phyloP scores from a whole-genome alignment of 2,329 filamentous ascomycete species.

The Sclerotinia nivalis region DNA sequence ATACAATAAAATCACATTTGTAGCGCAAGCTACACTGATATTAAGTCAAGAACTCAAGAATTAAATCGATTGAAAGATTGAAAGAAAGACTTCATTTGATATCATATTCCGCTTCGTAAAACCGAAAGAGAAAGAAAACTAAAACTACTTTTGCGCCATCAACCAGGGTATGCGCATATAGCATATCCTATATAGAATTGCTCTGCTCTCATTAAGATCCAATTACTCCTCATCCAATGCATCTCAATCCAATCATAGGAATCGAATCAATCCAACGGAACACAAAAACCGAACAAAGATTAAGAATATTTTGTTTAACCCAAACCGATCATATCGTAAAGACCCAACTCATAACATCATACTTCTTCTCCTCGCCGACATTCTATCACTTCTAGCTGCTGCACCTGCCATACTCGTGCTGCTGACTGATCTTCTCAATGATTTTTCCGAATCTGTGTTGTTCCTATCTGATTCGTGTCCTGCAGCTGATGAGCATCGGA shows the following conservation, averaged over 20 bases:
- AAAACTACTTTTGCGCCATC: slow-evolving; percentile 16
- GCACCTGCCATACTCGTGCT: slow-evolving; percentile 27
- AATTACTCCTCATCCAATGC: slow-evolving; percentile 11
- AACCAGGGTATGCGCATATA: background rate
- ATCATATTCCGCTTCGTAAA: slow-evolving; percentile 37
- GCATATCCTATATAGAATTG: slow-evolving; percentile 16
- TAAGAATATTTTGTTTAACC: slow-evolving; percentile 19
- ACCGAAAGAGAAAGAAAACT: slow-evolving; percentile 20
- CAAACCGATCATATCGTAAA: slow-evolving; percentile 21
- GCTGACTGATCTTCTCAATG: slow-evolving; percentile 31
- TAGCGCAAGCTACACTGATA: slow-evolving; percentile 14
- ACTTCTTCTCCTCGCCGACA: slow-evolving; percentile 40
- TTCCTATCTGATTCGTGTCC: slow-evolving; percentile 26
- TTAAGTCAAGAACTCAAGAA: background rate
- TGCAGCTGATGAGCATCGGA: slow-evolving; percentile 27
- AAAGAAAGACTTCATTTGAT: slow-evolving; percentile 35
- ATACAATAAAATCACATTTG: background rate
- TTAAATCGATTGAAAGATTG: background rate
- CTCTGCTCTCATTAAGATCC: slow-evolving; percentile 17
- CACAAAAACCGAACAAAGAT: slow-evolving; percentile 4
- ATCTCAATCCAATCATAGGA: background rate
- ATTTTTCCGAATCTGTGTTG: slow-evolving; percentile 28
- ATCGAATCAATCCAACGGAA: slow-evolving; percentile 1
- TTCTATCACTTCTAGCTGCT: slow-evolving; percentile 37
- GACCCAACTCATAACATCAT: slow-evolving; percentile 42